Percentiles rank a stretch among this genome's conserved stretches.
Evolutionary conservation across 768 basidiomycete genomes (phyloP).

Genomic region (Termitomyces sp.): DNA sequence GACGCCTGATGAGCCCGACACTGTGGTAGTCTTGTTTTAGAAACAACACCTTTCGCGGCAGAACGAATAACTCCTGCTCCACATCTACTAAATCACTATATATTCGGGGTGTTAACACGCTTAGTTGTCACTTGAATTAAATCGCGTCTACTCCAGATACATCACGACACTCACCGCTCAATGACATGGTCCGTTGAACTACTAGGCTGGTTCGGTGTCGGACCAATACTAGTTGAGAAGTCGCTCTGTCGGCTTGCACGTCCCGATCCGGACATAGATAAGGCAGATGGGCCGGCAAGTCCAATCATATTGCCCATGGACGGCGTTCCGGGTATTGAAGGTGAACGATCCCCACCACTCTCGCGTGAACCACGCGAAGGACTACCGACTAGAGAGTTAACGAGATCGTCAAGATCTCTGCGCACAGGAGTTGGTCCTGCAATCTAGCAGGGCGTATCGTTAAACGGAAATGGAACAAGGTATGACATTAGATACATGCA

Average conservation of each 20-base stretch:
- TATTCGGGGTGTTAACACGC: slow-evolving; percentile 58
- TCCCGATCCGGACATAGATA: slow-evolving; percentile 46
- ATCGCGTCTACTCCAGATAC: neutral
- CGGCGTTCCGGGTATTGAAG: slow-evolving; percentile 71
- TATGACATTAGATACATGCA: slow-evolving; percentile 6
- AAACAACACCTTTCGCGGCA: slow-evolving; percentile 70
- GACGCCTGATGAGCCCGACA: neutral
- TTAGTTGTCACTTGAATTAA: slow-evolving; percentile 18
- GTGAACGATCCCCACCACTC: slow-evolving; percentile 62
- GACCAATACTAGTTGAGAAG: slow-evolving; percentile 40
- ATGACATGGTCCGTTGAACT: slow-evolving; percentile 65
- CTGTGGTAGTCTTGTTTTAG: neutral
- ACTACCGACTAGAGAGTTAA: slow-evolving; percentile 54
- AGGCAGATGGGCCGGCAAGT: slow-evolving; percentile 29
- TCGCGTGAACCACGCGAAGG: slow-evolving; percentile 39
- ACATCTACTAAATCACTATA: slow-evolving; percentile 82
- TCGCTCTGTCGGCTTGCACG: slow-evolving; percentile 71
- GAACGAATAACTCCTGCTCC: slow-evolving; percentile 85
- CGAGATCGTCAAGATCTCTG: slow-evolving; percentile 66
- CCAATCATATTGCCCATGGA: slow-evolving; percentile 31
- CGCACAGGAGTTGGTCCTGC: slow-evolving; percentile 33
- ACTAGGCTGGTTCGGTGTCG: slow-evolving; percentile 38
- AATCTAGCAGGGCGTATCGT: slow-evolving; percentile 21
- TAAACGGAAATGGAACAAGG: neutral
- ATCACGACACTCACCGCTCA: slow-evolving; percentile 47